Evolutionary conservation across 1,284 basidiomycete genomes (phyloP).

Genomic region (Athelia sp.): DNA sequence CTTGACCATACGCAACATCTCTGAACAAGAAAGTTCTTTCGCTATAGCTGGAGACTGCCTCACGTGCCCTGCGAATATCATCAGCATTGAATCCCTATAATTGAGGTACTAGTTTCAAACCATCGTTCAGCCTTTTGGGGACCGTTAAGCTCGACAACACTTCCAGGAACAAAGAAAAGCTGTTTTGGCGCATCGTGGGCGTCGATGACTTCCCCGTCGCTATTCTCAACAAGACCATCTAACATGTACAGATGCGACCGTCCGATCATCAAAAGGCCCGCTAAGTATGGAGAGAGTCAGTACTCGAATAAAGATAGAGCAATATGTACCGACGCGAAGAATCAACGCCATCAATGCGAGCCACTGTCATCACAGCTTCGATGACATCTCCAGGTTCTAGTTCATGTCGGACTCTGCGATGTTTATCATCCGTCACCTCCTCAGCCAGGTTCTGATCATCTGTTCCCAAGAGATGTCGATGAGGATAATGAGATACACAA

Average conservation of each 20-base stretch:
- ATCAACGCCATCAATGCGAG: conserved; percentile 83
- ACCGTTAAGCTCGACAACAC: conserved; percentile 74
- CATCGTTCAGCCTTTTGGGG: conserved; percentile 76
- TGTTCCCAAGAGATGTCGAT: neutral
- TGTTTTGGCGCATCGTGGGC: conserved; percentile 82
- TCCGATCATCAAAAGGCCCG: conserved; percentile 86
- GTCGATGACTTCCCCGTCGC: conserved; percentile 86
- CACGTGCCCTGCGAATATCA: conserved; percentile 81
- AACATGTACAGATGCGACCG: conserved; percentile 85
- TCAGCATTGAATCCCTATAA: too few relatives aligned
- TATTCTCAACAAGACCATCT: conserved; percentile 87
- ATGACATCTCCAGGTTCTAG: conserved; percentile 89
- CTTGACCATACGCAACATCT: conserved; percentile 72
- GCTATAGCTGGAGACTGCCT: conserved; percentile 73
- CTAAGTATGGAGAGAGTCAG: conserved; percentile 32
- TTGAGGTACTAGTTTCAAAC: too few relatives aligned
- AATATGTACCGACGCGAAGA: conserved; percentile 62
- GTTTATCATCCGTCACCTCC: conserved; percentile 74
- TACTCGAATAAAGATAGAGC: neutral
- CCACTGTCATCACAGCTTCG: conserved; percentile 85
- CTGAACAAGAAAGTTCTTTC: conserved; percentile 86
- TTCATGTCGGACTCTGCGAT: conserved; percentile 76
- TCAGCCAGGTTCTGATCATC: conserved; percentile 55
- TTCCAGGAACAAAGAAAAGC: conserved; percentile 82
- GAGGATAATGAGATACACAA: neutral